These are phyloP conservation scores for Colletotrichum tanaceti DNA, from an alignment of 2,329 filamentous ascomycete species.

Conservation along the genomic window DNA sequence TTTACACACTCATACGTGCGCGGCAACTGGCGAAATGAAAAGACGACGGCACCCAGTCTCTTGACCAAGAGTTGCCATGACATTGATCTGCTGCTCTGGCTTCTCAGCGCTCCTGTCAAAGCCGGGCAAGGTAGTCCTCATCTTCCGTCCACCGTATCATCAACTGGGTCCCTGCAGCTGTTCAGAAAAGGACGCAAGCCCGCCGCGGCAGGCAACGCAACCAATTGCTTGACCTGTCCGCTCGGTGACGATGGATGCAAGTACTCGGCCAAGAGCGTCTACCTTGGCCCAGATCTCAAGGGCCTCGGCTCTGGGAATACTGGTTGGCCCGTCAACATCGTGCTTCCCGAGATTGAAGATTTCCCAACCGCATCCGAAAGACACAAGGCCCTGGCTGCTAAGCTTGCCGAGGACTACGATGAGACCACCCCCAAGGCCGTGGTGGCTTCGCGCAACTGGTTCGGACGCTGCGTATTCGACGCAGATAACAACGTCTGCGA, in stretches of 20 bases:
- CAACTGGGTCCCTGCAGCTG: conserved; percentile 79
- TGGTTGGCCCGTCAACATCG: conserved; percentile 86
- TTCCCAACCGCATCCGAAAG: conserved; percentile 59
- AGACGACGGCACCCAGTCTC: conserved; percentile 80
- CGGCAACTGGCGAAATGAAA: conserved; percentile 92
- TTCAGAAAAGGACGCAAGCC: conserved; percentile 85
- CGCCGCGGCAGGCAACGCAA: conserved; percentile 75
- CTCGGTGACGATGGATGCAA: conserved; percentile 77
- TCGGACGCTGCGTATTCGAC: conserved; percentile 95
- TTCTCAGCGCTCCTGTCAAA: conserved; percentile 79
- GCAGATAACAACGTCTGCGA: conserved; percentile 93
- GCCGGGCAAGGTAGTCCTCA: conserved; percentile 67
- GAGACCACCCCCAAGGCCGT: conserved; percentile 58
- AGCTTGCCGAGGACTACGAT: conserved; percentile 66
- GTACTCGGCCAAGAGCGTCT: conserved; percentile 88
- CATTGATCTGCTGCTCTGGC: conserved; percentile 91
- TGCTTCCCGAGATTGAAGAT: conserved; percentile 93
- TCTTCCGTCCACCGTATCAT: conserved; percentile 80
- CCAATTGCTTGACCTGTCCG: conserved; percentile 87
- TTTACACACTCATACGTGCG: conserved; percentile 91
- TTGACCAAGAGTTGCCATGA: conserved; percentile 98
- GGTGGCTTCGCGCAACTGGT: conserved; percentile 75
- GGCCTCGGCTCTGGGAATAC: conserved; percentile 74
- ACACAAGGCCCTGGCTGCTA: conserved; percentile 55
- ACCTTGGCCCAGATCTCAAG: conserved; percentile 72